phyloP scores from a whole-genome alignment of 306 rosid species.

The Fragaria iinumae region DNA sequence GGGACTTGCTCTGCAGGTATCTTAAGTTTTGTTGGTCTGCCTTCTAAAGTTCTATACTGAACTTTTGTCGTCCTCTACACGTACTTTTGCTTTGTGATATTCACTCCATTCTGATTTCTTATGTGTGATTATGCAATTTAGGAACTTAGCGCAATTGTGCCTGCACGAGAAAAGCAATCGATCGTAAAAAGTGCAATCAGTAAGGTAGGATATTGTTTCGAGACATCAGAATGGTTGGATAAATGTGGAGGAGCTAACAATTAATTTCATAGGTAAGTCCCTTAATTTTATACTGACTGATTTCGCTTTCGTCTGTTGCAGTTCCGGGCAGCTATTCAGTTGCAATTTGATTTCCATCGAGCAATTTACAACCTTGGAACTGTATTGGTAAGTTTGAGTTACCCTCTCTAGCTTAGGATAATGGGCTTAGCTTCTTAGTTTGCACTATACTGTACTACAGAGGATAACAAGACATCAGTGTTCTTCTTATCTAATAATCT shows the following conservation, averaged over 20 bases:
- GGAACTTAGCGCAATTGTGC: slow-evolving; percentile 99
- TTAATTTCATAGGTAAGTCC: slow-evolving; percentile 17
- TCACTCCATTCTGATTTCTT: slow-evolving; percentile 21
- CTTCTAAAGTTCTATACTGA: not conserved
- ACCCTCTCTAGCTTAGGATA: slow-evolving; percentile 24
- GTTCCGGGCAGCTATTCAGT: slow-evolving; percentile 97
- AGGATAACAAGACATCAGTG: slow-evolving; percentile 3
- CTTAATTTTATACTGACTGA: slow-evolving; percentile 16
- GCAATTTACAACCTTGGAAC: slow-evolving; percentile 99
- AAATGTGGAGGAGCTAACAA: slow-evolving; percentile 18
- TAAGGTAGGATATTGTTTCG: slow-evolving; percentile 56
- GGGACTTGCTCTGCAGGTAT: slow-evolving; percentile 99
- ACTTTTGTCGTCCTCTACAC: not conserved
- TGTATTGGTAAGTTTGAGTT: slow-evolving; percentile 75
- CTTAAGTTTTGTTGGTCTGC: slow-evolving; percentile 8
- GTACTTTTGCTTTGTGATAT: not conserved
- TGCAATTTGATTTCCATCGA: slow-evolving; percentile 98
- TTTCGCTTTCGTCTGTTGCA: slow-evolving; percentile 46
- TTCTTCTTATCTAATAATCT: slow-evolving; percentile 24
- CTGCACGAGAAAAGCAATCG: slow-evolving; percentile 91
- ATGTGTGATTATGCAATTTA: slow-evolving; percentile 30
- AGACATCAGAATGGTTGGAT: slow-evolving; percentile 16
- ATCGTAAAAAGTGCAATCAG: slow-evolving; percentile 93
- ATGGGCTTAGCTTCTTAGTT: not conserved
- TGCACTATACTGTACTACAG: not conserved